phyloP scores from a whole-genome alignment of 495 filamentous ascomycete species.

The Choiromyces venosus region DNA sequence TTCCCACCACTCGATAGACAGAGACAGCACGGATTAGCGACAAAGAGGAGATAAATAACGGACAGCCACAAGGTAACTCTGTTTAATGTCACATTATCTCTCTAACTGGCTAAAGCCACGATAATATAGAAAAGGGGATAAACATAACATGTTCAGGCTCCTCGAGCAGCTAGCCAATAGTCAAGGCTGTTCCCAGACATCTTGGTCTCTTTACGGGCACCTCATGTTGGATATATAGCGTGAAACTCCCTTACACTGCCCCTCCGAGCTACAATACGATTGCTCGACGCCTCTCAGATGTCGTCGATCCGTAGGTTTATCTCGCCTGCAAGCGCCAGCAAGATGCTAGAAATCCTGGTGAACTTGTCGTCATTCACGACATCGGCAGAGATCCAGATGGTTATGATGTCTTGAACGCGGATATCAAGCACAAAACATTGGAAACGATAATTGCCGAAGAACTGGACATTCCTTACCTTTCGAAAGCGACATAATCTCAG shows the following conservation, averaged over 20 bases:
- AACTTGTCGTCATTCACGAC: constrained; percentile 23
- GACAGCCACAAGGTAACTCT: too few species aligned
- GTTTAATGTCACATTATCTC: too few species aligned
- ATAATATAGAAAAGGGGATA: too few species aligned
- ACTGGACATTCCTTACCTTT: constrained; percentile 13
- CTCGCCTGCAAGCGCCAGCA: constrained; percentile 17
- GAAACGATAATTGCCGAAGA: constrained; percentile 15
- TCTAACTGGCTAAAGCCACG: too few species aligned
- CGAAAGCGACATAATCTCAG: constrained; percentile 6
- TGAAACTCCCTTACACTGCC: constrained; percentile 5
- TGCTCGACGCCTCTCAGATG: constrained; percentile 5
- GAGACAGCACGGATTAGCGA: too few species aligned
- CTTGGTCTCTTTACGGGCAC: constrained; percentile 8
- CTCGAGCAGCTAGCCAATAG: too few species aligned
- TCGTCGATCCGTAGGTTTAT: constrained; percentile 5
- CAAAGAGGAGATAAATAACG: too few species aligned
- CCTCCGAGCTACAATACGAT: constrained; percentile 1
- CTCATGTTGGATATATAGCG: constrained; percentile 4
- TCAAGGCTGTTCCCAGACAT: constrained; percentile 8
- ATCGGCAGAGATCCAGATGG: not conserved
- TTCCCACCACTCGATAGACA: too few species aligned
- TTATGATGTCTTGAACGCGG: constrained; percentile 18
- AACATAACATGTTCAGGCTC: too few species aligned
- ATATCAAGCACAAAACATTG: constrained; percentile 9
- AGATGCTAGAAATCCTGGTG: constrained; percentile 14